Base-by-base conservation (phyloP, 306 rosid species). In the Delonix regia region DNA sequence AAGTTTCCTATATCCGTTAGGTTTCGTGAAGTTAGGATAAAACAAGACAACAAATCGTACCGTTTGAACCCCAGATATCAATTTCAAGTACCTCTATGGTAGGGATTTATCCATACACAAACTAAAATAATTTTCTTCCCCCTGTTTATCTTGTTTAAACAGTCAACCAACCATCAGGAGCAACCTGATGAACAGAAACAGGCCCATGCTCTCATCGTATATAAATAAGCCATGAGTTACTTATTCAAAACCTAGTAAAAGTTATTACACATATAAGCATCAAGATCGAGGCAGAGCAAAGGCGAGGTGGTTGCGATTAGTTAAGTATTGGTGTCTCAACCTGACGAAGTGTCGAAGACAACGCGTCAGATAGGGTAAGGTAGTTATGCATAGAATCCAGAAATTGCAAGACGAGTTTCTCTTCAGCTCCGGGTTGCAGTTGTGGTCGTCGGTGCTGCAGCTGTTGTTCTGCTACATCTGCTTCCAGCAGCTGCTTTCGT, bases 341-440 rank as follows among this genome's bases (percentile, higher is more conserved):
- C 92, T 91, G 94, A 70, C 92, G 83, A 30, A 95, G 97, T 25
- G 91, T 85, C 51, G 86, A 78, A 38, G 98, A 92, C 42, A 92
- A 57, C 0, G 89, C 84, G 79, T 91, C 88, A 6, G 85, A 6
- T 11, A 88, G 85, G 69, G 85, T 78, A 19, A 95, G 71, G 76
- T 91, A 91, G 73, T 60, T 81, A 70, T 95, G 86, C 77, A 79
- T 24, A 4, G 97, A 92, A 83, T 95, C 98, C 75, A 92, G 80
- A 52, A 91, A 91, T 39, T 87, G 91, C 84, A 92, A 80, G 4
- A 83, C 89, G 36, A 81, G 81, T 60, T 81, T 80, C 55, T 89
- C 84, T 62, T 75, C 88, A 14, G 57, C 68, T n/a, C 47, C 77
- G 21, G 70, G 45, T 25, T n/a, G 77, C 14, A 74, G 61, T 28